Conservation (phyloP, 2,329 filamentous ascomycete genomes). For the Colletotrichum neosansevieriae region DNA sequence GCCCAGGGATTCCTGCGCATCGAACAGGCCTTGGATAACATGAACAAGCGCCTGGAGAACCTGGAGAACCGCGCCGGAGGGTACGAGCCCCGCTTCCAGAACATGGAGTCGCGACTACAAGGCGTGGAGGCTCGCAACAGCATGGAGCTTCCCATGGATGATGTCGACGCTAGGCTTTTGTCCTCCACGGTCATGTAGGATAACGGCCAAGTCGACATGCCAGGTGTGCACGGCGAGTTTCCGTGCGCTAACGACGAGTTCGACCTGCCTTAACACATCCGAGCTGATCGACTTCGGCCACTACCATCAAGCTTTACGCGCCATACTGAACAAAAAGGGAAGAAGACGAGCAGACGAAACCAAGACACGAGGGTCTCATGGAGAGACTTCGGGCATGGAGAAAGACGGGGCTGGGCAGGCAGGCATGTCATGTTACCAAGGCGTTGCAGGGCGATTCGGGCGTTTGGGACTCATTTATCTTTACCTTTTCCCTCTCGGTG, state of each 20-base stretch:
- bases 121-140: constrained; percentile 50
- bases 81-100: constrained; percentile 60
- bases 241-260: neutral
- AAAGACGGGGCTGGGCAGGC: constrained; percentile 17
- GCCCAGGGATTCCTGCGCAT: constrained; percentile 64
- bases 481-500: neutral
- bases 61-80: constrained; percentile 60
- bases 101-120: constrained; percentile 57
- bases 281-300: constrained; percentile 5
- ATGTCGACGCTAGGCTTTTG: constrained; percentile 58
- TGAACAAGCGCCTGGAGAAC: constrained; percentile 67
- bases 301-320: constrained; percentile 1
- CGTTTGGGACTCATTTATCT: constrained; percentile 29
- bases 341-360: constrained; percentile 17
- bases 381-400: constrained; percentile 7
- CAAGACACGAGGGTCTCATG: constrained; percentile 6
- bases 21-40: constrained; percentile 61
- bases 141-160: constrained; percentile 55
- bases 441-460: constrained; percentile 33
- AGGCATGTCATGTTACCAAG: constrained; percentile 32
- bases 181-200: constrained; percentile 59
- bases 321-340: neutral
- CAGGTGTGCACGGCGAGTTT: neutral
- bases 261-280: neutral
- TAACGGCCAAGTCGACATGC: constrained; percentile 34